These are phyloP conservation scores for Aureobasidium sp. DNA, from an alignment of 2,329 filamentous ascomycete genomes.

Conservation along the genomic window DNA sequence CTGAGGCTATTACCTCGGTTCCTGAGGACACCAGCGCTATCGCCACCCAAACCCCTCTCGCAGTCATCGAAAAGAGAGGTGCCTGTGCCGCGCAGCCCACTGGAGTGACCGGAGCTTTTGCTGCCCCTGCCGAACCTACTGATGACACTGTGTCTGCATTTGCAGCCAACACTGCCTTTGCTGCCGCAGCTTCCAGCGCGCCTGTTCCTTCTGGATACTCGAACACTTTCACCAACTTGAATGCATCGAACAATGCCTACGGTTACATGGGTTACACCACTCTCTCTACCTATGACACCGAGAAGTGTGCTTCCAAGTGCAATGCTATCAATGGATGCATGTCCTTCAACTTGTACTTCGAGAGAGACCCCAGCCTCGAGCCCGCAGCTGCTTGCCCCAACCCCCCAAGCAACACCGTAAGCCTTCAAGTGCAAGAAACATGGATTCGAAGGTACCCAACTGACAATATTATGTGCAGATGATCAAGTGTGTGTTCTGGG, in stretches of 20 bases:
- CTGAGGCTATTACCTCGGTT: constrained; percentile 12
- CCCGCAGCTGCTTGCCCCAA: constrained; percentile 13
- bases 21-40: constrained; percentile 6
- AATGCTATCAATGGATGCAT: constrained; percentile 13
- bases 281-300: constrained; percentile 7
- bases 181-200: constrained; percentile 16
- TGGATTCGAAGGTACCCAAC: too few species aligned
- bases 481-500: constrained; percentile 18
- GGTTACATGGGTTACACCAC: constrained; percentile 14
- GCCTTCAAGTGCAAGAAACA: too few species aligned
- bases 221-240: constrained; percentile 16
- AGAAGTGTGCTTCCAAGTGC: constrained; percentile 13
- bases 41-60: neutral
- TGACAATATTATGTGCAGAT: too few species aligned
- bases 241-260: constrained; percentile 15
- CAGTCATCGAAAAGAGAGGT: constrained; percentile 4
- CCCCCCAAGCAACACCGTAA: too few species aligned
- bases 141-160: constrained; percentile 17
- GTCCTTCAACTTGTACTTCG: constrained; percentile 17
- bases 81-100: constrained; percentile 15
- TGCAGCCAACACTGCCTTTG: constrained; percentile 15
- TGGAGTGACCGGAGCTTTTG: constrained; percentile 3
- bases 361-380: constrained; percentile 15
- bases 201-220: constrained; percentile 16
- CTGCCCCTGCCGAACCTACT: neutral